Evolutionary conservation across 2,329 filamentous ascomycete species (phyloP).

Genomic region (Colletotrichum lini): DNA sequence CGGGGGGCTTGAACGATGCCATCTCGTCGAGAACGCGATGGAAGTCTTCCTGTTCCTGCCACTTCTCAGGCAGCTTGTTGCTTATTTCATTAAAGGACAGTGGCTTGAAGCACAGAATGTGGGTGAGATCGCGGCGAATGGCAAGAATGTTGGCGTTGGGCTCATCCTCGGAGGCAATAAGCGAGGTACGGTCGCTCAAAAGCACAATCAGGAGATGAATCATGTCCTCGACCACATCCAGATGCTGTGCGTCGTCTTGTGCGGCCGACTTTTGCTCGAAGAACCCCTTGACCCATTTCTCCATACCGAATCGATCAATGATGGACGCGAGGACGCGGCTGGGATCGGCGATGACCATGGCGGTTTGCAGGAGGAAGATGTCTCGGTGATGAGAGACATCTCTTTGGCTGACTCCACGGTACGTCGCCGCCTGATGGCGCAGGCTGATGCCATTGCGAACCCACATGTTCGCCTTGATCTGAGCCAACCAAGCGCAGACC

Average conservation of each 20-base stretch:
- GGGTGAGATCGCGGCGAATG: conserved; percentile 90
- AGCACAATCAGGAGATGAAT: conserved; percentile 93
- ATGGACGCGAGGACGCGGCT: conserved; percentile 89
- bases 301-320: conserved; percentile 91
- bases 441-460: conserved; percentile 97
- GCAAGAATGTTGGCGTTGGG: conserved; percentile 75
- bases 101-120: conserved; percentile 96
- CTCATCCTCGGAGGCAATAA: conserved; percentile 79
- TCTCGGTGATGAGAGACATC: conserved; percentile 96
- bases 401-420: conserved; percentile 88
- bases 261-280: conserved; percentile 81
- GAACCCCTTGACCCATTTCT: conserved; percentile 86
- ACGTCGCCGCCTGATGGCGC: conserved; percentile 93
- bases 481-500: conserved; percentile 95
- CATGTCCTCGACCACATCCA: conserved; percentile 97
- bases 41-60: conserved; percentile 91
- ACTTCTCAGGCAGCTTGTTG: conserved; percentile 87
- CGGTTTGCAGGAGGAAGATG: conserved; percentile 93
- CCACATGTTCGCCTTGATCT: conserved; percentile 99
- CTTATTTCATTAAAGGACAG: conserved; percentile 94
- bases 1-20: conserved; percentile 89
- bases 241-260: conserved; percentile 88
- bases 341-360: conserved; percentile 87
- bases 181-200: conserved; percentile 87
- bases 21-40: conserved; percentile 87